Percentiles rank a stretch among this genome's conserved stretches.
These are phyloP conservation scores for Penicillium sp. DNA, from an alignment of 2,329 filamentous ascomycete species.

Conservation along the genomic window DNA sequence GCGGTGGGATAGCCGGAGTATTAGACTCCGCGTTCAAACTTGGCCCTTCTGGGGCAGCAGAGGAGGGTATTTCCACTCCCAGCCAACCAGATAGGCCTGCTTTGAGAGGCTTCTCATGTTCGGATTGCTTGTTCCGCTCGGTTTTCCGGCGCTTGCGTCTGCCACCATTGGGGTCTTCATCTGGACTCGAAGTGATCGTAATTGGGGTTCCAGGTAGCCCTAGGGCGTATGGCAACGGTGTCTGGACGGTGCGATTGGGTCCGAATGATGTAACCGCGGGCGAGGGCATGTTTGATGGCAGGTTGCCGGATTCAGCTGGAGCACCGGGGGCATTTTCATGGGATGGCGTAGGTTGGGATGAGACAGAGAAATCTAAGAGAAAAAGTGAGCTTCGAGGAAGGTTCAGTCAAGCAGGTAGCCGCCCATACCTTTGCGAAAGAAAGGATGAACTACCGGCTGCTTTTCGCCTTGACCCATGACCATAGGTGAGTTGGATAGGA, in stretches of 20 bases:
- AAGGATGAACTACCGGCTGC: conserved; percentile 43
- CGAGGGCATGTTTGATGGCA: neutral
- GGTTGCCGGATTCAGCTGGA: neutral
- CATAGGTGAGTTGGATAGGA: conserved; percentile 29
- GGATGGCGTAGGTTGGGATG: conserved; percentile 8
- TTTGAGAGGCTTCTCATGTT: conserved; percentile 7
- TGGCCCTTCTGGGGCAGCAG: neutral
- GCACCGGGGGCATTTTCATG: neutral
- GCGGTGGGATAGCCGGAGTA: neutral
- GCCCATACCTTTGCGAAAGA: conserved; percentile 42
- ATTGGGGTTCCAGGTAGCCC: neutral
- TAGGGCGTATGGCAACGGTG: neutral
- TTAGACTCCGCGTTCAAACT: neutral
- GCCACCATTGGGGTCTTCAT: conserved; percentile 36
- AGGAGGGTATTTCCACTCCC: neutral
- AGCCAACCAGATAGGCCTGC: conserved; percentile 21
- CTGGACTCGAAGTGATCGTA: neutral
- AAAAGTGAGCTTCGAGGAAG: neutral
- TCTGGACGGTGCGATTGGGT: neutral
- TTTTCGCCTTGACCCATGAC: conserved; percentile 41
- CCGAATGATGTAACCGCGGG: neutral
- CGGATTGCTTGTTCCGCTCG: conserved; percentile 15
- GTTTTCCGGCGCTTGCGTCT: conserved; percentile 42
- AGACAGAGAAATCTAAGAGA: conserved; percentile 20
- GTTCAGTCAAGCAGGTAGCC: neutral